Base-by-base conservation (phyloP, 164 flowering plant genomes). In the Dillenia suffruticosa region DNA sequence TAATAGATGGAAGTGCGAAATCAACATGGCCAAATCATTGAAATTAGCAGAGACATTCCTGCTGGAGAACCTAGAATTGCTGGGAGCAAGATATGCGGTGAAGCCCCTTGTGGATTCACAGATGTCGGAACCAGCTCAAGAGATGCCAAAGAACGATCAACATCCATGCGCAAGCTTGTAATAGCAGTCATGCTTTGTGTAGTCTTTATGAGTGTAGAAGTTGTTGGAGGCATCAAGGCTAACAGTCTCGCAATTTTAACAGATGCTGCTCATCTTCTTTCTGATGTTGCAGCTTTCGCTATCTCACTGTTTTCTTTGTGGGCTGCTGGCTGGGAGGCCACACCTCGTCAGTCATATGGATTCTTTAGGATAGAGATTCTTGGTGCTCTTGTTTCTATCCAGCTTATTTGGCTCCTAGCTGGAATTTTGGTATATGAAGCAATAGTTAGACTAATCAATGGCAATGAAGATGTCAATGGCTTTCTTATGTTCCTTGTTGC, bases 251-350 rank as follows among this genome's bases (percentile, higher is more conserved):
- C 82, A n/a, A 73, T 79, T 16, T 67, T 81, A 44, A 79, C 85
- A 9, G 85, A 79, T 63, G 85, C 82, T 1, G 82, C 83, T 7
- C 85, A 81, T 61, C 64, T 81, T 54, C 76, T 79, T 19, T 68
- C 82, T 32, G 85, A 78, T 63, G 81, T 81, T 68, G 83, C 83
- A 12, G 68, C 81, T 10, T 81, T 79, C 54, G 76, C 81, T 6
- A 77, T 81, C 51, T 81, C 85, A 16, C 57, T 81, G 61, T 78
- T 81, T 62, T 74, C 82, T 5, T 43, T 79, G 17, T 79, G 82
- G 82, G 81, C 79, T 11, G 64, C 82, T 46, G 75, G 85, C 9
- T 81, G 85, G 85, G 81, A 74, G 49, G 79, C 82, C 9, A 81
- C 71, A 10, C 79, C 81, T 2, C 79, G 76, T 50, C 82, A 76